Percentiles rank a stretch among this genome's conserved stretches.
These are phyloP conservation scores for Dalbergia cultrata DNA, from an alignment of 306 rosid genomes.

Conservation along the genomic window DNA sequence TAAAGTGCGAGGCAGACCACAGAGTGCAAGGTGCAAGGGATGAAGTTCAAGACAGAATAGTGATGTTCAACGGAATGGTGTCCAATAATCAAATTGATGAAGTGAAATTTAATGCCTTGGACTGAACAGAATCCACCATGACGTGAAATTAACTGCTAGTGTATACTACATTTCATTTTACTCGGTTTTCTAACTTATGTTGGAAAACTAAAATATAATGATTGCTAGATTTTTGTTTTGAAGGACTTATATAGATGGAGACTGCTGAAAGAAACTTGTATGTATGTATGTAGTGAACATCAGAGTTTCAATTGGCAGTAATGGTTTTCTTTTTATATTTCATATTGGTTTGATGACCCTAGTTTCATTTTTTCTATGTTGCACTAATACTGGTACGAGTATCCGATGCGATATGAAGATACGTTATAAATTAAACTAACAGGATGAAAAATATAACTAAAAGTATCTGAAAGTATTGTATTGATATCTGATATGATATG, in stretches of 20 bases:
- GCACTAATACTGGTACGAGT: too few relatives aligned
- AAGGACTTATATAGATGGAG: slow-evolving; percentile 4
- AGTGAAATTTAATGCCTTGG: slow-evolving; percentile 27
- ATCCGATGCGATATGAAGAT: too few relatives aligned
- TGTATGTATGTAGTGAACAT: neutral
- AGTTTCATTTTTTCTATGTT: too few relatives aligned
- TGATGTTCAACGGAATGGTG: neutral
- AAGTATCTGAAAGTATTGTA: too few relatives aligned
- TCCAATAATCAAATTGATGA: slow-evolving; percentile 9
- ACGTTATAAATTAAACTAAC: too few relatives aligned
- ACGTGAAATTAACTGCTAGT: slow-evolving; percentile 3
- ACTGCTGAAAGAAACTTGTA: neutral
- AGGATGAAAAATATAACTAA: too few relatives aligned
- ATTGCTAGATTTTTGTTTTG: slow-evolving; percentile 18
- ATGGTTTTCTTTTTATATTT: neutral
- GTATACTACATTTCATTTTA: neutral
- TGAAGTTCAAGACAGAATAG: slow-evolving; percentile 34
- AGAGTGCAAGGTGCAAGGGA: slow-evolving; percentile 9
- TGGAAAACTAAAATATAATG: neutral
- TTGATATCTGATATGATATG: too few relatives aligned
- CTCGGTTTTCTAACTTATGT: neutral
- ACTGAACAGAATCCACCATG: slow-evolving; percentile 17
- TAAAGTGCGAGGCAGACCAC: slow-evolving; percentile 11
- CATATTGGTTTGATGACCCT: neutral
- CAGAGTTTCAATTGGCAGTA: neutral